Base-by-base conservation (phyloP, 306 rosid genomes). In the Glycine latifolia region DNA sequence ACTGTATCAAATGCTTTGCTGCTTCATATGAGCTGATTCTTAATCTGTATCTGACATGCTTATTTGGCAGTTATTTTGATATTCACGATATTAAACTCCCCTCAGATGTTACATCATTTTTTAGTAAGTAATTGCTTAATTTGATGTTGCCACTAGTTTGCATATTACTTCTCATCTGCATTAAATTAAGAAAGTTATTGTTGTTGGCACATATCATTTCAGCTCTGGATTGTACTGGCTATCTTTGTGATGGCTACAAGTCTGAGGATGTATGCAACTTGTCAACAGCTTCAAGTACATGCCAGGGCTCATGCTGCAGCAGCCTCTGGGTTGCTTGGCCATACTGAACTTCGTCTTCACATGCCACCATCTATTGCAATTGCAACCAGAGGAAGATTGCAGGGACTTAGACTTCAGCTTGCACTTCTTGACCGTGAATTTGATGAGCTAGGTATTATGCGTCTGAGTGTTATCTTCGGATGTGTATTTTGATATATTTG, bases 321-420 rank as follows among this genome's bases (percentile, higher is more conserved):
- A 53, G 94, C 97, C 78, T 82, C 95, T 75, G 97, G 97, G 62
- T 85, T 95, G 85, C 94, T 91, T 56, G 91, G 95, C 70, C 98
- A 89, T 56, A 88, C 97, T 67, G 99, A 95, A 82, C 55, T 95
- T 78, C 91, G 89, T 74, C 71, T 95, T 84, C 92, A 89, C 70
- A 60, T 93, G 92, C 98, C 98, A 49, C 90, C 94, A 31, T 93
- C 98, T 15, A 90, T 93, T 87, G 94, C 96, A 35, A 88, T 95
- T 50, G 97, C 97, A 79, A 90, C 95, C 17, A 80, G 97, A 85
- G 97, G 97, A 73, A 93, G 95, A 69, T 85, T 95, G 84, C 98
- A 93, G 74, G 98, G 97, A 73, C 91, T 95, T 47, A 93, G 99
- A 85, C 98, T 93, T 84, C 97, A 95, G 86, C 99, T 95, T 79